A percentile compares a stretch with the other conserved stretches of the same genome.
phyloP scores from a whole-genome alignment of 805 yeast species.

The Nakazawaea ernobii region DNA sequence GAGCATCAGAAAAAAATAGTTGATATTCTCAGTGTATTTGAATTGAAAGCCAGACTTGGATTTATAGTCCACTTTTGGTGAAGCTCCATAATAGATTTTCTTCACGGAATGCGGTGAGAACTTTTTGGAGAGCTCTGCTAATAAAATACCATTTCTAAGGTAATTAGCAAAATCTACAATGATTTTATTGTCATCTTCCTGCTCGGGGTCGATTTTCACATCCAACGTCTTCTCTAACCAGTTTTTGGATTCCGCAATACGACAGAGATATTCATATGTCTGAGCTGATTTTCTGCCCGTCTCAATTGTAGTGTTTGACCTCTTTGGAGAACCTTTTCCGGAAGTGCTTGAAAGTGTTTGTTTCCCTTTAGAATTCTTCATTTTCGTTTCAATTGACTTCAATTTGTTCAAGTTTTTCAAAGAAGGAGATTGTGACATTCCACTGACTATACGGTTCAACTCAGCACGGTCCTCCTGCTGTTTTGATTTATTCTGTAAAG shows the following conservation, averaged over 20 bases:
- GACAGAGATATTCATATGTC: slow-evolving; percentile 44
- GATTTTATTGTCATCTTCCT: slow-evolving; percentile 28
- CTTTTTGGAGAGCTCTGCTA: slow-evolving; percentile 72
- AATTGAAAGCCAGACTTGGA: slow-evolving; percentile 52
- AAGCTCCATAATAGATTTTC: slow-evolving; percentile 47
- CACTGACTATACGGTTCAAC: slow-evolving; percentile 27
- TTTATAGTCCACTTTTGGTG: slow-evolving; percentile 16
- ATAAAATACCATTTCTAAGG: slow-evolving; percentile 75
- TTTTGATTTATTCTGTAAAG: slow-evolving; percentile 10
- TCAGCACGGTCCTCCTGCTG: slow-evolving; percentile 21
- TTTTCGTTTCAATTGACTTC: slow-evolving; percentile 22
- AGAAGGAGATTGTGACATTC: slow-evolving; percentile 30
- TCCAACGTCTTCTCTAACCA: slow-evolving; percentile 38
- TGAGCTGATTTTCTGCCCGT: slow-evolving; percentile 8
- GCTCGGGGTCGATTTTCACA: slow-evolving; percentile 18
- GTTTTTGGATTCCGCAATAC: slow-evolving; percentile 42
- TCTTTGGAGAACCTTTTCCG: not conserved
- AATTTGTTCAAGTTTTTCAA: slow-evolving; percentile 27
- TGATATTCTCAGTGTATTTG: slow-evolving; percentile 90
- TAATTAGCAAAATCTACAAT: slow-evolving; percentile 51
- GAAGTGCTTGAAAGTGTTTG: not conserved
- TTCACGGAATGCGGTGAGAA: slow-evolving; percentile 63
- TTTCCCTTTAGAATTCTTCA: slow-evolving; percentile 11
- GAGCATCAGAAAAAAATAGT: slow-evolving; percentile 68
- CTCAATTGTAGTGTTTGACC: slow-evolving; percentile 6